phyloP scores from a whole-genome alignment of 768 basidiomycete genomes.

The Piloderma croceum region DNA sequence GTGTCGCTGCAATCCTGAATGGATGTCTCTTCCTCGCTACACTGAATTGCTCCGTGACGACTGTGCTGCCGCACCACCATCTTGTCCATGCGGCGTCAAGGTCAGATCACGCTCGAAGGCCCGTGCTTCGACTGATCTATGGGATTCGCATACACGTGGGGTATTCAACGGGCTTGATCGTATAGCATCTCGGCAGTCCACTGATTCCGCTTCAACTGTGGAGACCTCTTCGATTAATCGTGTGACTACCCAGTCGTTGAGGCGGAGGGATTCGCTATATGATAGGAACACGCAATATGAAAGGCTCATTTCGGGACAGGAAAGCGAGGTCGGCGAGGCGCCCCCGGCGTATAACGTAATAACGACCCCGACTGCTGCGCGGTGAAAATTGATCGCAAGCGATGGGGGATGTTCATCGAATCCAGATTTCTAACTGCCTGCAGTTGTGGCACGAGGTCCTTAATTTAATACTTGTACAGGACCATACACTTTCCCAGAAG shows the following conservation, averaged over 20 bases:
- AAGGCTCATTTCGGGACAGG: slow-evolving; percentile 75
- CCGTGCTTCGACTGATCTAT: neutral
- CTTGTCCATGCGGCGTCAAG: slow-evolving; percentile 40
- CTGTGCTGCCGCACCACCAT: slow-evolving; percentile 26
- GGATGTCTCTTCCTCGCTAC: slow-evolving; percentile 76
- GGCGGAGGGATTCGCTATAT: slow-evolving; percentile 30
- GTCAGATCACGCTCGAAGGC: slow-evolving; percentile 11
- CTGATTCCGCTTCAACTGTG: slow-evolving; percentile 26
- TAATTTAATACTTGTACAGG: too few species aligned
- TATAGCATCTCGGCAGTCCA: slow-evolving; percentile 27
- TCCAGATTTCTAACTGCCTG: too few species aligned
- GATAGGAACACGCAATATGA: slow-evolving; percentile 60
- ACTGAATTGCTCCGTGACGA: slow-evolving; percentile 43
- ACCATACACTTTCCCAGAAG: too few species aligned
- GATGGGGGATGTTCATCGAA: too few species aligned
- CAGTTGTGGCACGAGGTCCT: too few species aligned
- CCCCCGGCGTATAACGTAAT: slow-evolving; percentile 78
- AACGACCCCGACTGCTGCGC: too few species aligned
- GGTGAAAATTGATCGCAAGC: too few species aligned
- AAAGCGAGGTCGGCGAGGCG: slow-evolving; percentile 73
- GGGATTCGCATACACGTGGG: neutral
- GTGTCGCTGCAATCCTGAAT: slow-evolving; percentile 81
- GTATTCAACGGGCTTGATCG: slow-evolving; percentile 20
- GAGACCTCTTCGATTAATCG: slow-evolving; percentile 30
- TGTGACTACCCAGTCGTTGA: slow-evolving; percentile 10